Conservation (phyloP, 768 basidiomycete genomes). For the Cystofilobasidium ferigula region DNA sequence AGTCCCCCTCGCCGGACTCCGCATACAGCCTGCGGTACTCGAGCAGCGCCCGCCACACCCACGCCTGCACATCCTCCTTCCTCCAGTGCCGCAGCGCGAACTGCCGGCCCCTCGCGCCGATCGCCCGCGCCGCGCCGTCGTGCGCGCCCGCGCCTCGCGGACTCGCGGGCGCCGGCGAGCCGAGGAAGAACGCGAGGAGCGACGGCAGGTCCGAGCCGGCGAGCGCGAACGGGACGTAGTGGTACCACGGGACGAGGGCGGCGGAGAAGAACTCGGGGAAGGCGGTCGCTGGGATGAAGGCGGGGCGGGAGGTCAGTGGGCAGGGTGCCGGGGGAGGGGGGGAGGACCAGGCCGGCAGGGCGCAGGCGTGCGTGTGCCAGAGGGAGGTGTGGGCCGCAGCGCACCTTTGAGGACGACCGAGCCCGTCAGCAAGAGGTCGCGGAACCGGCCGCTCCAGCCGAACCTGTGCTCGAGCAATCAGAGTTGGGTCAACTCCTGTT, state of each 20-base stretch:
- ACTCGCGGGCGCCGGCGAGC: constrained; percentile 40
- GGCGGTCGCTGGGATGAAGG: background rate
- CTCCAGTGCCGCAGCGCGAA: constrained; percentile 55
- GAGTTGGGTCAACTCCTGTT: too few relatives aligned
- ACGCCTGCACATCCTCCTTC: constrained; percentile 45
- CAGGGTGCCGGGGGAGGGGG: too few relatives aligned
- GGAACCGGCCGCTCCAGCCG: background rate
- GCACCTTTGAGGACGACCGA: background rate
- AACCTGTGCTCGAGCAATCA: background rate
- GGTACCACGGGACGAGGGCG: constrained; percentile 56
- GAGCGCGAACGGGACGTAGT: constrained; percentile 56
- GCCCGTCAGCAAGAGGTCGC: background rate
- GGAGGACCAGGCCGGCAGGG: too few relatives aligned
- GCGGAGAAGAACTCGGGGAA: constrained; percentile 32
- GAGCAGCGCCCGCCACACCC: background rate
- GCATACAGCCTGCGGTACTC: background rate
- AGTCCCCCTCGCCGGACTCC: too few relatives aligned
- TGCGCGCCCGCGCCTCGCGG: constrained; percentile 53
- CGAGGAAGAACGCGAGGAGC: constrained; percentile 60
- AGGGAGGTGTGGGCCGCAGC: too few relatives aligned
- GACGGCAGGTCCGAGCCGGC: constrained; percentile 61
- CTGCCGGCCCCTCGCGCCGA: constrained; percentile 48
- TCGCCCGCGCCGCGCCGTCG: constrained; percentile 50
- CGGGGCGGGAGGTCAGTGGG: too few relatives aligned
- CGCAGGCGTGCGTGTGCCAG: too few relatives aligned